Evolutionary conservation across 305 asterid genomes (phyloP), one percentile per base, ranked within the genome.

Genomic region (Lippia alba): DNA sequence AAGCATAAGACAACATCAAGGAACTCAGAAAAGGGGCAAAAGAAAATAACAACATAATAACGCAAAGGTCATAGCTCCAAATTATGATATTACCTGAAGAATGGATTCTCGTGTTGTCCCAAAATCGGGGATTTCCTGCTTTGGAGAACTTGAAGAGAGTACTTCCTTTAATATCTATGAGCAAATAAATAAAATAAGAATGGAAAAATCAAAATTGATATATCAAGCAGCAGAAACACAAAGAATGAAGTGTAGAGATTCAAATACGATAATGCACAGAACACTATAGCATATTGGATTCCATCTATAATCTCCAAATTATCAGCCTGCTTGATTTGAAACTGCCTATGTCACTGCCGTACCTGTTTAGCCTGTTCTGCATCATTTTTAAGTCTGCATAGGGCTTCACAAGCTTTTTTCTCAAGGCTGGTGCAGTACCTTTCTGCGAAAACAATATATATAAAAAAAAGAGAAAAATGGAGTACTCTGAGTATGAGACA

Each of bases 331-430:
- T 36, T 36, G 41, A 36, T 36, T 36, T 56, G 61, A 64, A 69
- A 61, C 44, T 44, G 70, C 64, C 12, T 18, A 56, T 68, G 24
- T 56, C 16, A 63, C 70, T 15, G 48, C 49, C 79, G n/a, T 72
- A 94, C 98, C 97, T 83, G 83, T 86, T 94, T 94, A 68, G 98
- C 98, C 79, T 85, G 84, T 72, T 87, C 91, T 64, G 87, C 97
- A 53, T 89, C 92, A 55, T 67, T 76, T 83, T 83, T 89, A 65
- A 94, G 80, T 74, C 84, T 89, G 70, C 88, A 85, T 54, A 94
- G 83, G 62, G 97, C 97, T 72, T 80, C 81, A 78, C 99, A 94
- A 51, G 86, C 87, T 84, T 78, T 84, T 84, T 84, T 89, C 88
- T 88, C 98, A 16, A 83, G 74, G 66, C 85, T 76, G 61, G 87